Evolutionary conservation across 1,284 basidiomycete species (phyloP).

Genomic region (Ustilago trichophora): DNA sequence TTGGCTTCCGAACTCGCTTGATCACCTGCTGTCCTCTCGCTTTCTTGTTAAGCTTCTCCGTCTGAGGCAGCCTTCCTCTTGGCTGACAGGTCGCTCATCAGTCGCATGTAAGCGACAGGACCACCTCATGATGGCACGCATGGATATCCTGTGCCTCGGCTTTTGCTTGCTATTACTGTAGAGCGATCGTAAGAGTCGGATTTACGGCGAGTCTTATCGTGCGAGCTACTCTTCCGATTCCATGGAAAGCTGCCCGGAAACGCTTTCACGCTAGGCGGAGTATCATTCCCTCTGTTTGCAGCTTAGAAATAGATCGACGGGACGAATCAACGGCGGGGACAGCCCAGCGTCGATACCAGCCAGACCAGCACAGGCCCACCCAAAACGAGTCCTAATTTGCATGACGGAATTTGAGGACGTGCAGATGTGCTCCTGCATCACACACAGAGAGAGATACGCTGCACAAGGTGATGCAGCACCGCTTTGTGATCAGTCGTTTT

Average conservation of each 20-base stretch:
- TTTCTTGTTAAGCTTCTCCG: too few species aligned
- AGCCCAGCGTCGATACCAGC: too few species aligned
- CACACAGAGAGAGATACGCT: not conserved
- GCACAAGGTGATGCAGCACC: conserved; percentile 5
- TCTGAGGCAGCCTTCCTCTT: too few species aligned
- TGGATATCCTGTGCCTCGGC: too few species aligned
- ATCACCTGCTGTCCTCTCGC: too few species aligned
- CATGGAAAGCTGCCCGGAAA: not conserved
- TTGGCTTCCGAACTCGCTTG: not conserved
- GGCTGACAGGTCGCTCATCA: too few species aligned
- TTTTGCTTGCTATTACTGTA: too few species aligned
- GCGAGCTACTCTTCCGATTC: not conserved
- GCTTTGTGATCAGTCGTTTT: conserved; percentile 10
- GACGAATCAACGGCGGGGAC: not conserved
- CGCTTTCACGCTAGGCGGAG: conserved; percentile 1
- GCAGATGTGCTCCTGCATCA: not conserved
- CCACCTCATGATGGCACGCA: not conserved
- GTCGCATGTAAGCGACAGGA: conserved; percentile 6
- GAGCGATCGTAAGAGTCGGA: not conserved
- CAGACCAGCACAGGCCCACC: not conserved
- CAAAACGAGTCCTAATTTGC: conserved; percentile 4
- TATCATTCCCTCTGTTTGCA: conserved; percentile 9
- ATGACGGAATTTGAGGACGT: conserved; percentile 4
- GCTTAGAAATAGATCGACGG: not conserved
- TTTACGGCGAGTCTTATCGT: not conserved